These are phyloP conservation scores for Oleoguttula mirabilis DNA, from an alignment of 495 filamentous ascomycete species.

Conservation along the genomic window DNA sequence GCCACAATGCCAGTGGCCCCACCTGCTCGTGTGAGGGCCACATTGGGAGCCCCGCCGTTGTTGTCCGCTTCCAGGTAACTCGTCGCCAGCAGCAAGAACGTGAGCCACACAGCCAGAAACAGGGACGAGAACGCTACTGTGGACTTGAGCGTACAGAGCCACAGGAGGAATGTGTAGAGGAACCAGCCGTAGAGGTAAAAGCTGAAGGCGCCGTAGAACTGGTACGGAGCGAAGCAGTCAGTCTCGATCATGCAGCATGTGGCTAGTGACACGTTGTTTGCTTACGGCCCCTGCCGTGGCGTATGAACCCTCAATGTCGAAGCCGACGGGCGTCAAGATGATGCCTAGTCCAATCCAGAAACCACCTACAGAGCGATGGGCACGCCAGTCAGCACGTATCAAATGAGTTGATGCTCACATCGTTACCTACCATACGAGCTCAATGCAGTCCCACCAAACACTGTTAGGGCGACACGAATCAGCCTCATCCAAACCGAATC, in stretches of 20 bases:
- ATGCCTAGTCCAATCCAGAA: conserved; percentile 20
- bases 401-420: too few relatives aligned
- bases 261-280: too few relatives aligned
- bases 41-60: conserved; percentile 2
- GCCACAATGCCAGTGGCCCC: conserved; percentile 17
- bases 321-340: conserved; percentile 15
- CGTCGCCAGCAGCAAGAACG: conserved; percentile 12
- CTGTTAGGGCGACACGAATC: background rate
- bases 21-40: conserved; percentile 4
- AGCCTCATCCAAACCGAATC: background rate
- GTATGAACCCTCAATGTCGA: conserved; percentile 4
- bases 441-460: conserved; percentile 18
- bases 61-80: conserved; percentile 11
- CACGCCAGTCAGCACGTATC: too few relatives aligned
- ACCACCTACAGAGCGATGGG: conserved; percentile 11
- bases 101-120: conserved; percentile 9
- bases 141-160: conserved; percentile 11
- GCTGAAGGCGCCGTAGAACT: conserved; percentile 15
- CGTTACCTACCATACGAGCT: too few relatives aligned
- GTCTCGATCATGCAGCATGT: too few relatives aligned
- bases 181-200: conserved; percentile 7
- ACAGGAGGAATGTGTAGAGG: conserved; percentile 16
- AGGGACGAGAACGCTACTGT: conserved; percentile 11
- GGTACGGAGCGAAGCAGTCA: too few relatives aligned
- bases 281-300: background rate